Percentiles rank a stretch among this genome's conserved stretches.
phyloP scores from a whole-genome alignment of 2,329 filamentous ascomycete species.

The Neonectria magnoliae region DNA sequence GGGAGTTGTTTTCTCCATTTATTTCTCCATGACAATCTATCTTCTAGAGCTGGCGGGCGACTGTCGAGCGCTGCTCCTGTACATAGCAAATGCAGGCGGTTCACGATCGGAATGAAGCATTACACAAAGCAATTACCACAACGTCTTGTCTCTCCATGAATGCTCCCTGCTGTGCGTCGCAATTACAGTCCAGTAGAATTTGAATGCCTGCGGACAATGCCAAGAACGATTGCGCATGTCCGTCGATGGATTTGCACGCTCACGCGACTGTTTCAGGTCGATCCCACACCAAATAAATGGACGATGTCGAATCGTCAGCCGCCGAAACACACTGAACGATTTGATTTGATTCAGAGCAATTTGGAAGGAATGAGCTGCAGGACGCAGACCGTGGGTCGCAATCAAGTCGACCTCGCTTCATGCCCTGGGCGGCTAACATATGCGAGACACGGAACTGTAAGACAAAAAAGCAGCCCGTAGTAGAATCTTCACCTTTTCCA shows the following conservation, averaged over 20 bases:
- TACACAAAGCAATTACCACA: constrained; percentile 3
- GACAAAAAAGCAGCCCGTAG: no score
- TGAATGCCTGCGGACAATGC: neutral
- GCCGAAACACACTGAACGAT: neutral
- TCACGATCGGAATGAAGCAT: constrained; percentile 19
- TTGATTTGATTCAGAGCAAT: neutral
- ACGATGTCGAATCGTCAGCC: neutral
- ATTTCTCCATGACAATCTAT: constrained; percentile 26
- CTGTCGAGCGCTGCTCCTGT: constrained; percentile 33
- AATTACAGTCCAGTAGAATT: neutral
- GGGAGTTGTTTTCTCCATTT: constrained; percentile 16
- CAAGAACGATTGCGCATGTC: neutral
- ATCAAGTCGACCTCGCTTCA: neutral
- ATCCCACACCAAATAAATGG: neutral
- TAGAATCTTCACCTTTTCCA: neutral
- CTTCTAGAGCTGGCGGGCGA: constrained; percentile 37
- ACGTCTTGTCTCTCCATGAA: neutral
- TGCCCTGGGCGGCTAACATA: neutral
- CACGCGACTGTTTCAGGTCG: neutral
- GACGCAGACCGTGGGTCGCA: neutral
- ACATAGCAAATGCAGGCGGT: constrained; percentile 36
- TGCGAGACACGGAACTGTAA: neutral
- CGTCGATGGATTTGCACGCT: neutral
- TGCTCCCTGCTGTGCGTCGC: no score
- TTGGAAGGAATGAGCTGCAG: neutral